A percentile compares a stretch with the other conserved stretches of the same genome.
These are phyloP conservation scores for Cyberlindnera xishuangbannaensis DNA, from an alignment of 805 yeast genomes.

Conservation along the genomic window DNA sequence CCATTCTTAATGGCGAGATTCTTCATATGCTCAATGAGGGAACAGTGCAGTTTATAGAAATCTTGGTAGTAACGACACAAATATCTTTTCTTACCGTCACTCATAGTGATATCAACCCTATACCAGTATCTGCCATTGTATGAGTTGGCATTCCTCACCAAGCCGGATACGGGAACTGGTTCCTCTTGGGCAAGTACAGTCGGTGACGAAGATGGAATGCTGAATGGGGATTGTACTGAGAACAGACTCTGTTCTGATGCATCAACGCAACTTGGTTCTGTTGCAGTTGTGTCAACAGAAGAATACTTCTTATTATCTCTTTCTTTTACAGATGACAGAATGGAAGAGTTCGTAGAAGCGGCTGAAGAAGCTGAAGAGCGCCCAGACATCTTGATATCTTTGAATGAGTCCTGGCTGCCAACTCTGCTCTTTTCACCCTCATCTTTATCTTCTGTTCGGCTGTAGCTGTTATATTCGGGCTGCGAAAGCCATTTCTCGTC, in stretches of 20 bases:
- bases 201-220: no score
- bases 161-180: slow-evolving; percentile 29
- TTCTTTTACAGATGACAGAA: slow-evolving; percentile 1
- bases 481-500: slow-evolving; percentile 20
- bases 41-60: slow-evolving; percentile 40
- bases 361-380: background rate
- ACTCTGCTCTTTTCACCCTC: background rate
- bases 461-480: slow-evolving; percentile 3
- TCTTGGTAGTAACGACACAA: slow-evolving; percentile 47
- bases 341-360: slow-evolving; percentile 1
- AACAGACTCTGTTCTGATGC: slow-evolving; percentile 5
- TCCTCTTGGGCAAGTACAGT: no score
- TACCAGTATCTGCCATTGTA: slow-evolving; percentile 46
- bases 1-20: slow-evolving; percentile 5
- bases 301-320: slow-evolving; percentile 7
- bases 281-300: slow-evolving; percentile 4
- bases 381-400: background rate
- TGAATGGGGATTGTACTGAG: no score
- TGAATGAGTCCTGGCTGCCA: slow-evolving; percentile 24
- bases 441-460: no score
- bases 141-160: slow-evolving; percentile 35
- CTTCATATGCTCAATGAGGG: slow-evolving; percentile 25
- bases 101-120: slow-evolving; percentile 36
- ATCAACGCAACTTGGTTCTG: slow-evolving; percentile 2
- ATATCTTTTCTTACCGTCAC: slow-evolving; percentile 32